Percentiles rank a stretch among this genome's conserved stretches.
phyloP scores from a whole-genome alignment of 176 grass and related monocot genomes.

The Carex kokanica region DNA sequence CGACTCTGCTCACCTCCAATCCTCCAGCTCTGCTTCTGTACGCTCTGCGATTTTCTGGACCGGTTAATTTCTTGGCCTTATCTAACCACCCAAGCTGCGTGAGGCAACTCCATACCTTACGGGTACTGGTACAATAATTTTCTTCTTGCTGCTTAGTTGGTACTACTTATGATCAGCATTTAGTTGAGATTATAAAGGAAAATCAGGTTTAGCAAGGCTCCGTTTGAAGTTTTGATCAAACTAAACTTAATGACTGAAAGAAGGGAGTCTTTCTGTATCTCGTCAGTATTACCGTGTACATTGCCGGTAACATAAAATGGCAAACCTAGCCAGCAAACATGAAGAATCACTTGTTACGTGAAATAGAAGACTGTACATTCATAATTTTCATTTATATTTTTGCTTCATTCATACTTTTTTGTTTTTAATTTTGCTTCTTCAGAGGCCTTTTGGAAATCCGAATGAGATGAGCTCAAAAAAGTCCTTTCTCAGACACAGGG shows the following conservation, averaged over 20 bases:
- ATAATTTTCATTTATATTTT: neutral
- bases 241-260: neutral
- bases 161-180: neutral
- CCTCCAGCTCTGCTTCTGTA: neutral
- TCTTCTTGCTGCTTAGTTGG: neutral
- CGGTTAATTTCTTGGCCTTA: neutral
- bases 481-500: constrained; percentile 79
- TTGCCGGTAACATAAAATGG: neutral
- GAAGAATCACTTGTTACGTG: neutral
- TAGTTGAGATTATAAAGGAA: neutral
- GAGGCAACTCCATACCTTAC: neutral
- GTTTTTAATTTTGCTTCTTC: neutral
- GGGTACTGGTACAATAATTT: neutral
- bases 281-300: neutral
- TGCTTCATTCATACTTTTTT: neutral
- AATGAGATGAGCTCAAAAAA: constrained; percentile 71
- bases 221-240: neutral
- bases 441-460: neutral
- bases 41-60: neutral
- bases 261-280: neutral
- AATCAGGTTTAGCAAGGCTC: neutral
- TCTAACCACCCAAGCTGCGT: neutral
- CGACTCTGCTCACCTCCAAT: neutral
- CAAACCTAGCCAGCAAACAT: neutral
- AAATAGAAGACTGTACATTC: neutral